Percentiles rank a stretch among this genome's conserved stretches.
phyloP scores from a whole-genome alignment of 176 grass and related monocot species.

The Aegilops tauschii region DNA sequence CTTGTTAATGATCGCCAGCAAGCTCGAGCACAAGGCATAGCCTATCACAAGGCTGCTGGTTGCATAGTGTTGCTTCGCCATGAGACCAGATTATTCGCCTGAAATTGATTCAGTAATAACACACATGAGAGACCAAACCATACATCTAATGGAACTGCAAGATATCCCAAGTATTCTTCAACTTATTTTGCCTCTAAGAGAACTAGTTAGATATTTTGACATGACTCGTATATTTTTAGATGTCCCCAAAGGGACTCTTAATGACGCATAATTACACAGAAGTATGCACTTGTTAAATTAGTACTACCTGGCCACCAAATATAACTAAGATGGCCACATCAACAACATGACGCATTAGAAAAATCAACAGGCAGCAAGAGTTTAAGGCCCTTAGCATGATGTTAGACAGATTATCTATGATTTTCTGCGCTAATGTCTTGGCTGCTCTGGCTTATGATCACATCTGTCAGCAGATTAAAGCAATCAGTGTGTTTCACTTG shows the following conservation, averaged over 20 bases:
- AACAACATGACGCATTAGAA: not conserved
- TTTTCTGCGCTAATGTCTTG: not conserved
- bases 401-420: not conserved
- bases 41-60: constrained; percentile 76
- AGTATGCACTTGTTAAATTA: not conserved
- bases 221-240: too few species aligned
- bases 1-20: constrained; percentile 88
- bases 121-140: not conserved
- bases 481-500: not conserved
- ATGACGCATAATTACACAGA: not conserved
- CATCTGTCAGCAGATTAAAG: not conserved
- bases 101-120: constrained; percentile 12
- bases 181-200: not conserved
- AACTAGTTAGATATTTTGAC: not conserved
- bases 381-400: not conserved
- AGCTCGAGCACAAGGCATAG: constrained; percentile 80
- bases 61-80: constrained; percentile 59
- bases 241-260: too few species aligned
- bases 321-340: not conserved
- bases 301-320: not conserved
- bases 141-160: not conserved
- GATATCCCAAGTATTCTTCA: not conserved
- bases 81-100: constrained; percentile 37
- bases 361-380: not conserved
- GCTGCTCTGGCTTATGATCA: not conserved